Evolutionary conservation across 306 rosid species (phyloP).

Genomic region (Cucurbita ficifolia): DNA sequence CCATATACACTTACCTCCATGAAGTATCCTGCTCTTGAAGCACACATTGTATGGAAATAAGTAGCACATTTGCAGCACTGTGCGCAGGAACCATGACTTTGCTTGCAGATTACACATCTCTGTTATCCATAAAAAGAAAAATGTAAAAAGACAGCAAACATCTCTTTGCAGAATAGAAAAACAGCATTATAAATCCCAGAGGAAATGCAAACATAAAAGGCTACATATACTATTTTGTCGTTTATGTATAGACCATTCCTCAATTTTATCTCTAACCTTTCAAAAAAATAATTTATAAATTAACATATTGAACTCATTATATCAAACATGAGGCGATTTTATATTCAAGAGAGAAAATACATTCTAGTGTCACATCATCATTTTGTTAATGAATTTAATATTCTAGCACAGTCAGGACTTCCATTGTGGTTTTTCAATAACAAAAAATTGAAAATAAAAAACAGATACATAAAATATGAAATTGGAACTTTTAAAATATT

Average conservation of each 20-base stretch:
- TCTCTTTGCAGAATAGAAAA: not conserved
- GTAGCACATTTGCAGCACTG: conserved; percentile 87
- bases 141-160: conserved; percentile 3
- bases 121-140: conserved; percentile 32
- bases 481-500: not conserved
- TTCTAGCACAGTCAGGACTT: not conserved
- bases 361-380: not conserved
- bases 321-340: not conserved
- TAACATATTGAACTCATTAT: not conserved
- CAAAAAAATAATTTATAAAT: not conserved
- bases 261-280: not conserved
- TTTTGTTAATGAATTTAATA: not conserved
- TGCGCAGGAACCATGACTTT: conserved; percentile 85
- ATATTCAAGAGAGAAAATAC: not conserved
- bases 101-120: conserved; percentile 79
- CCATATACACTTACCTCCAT: conserved; percentile 62
- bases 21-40: conserved; percentile 82
- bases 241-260: not conserved
- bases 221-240: not conserved
- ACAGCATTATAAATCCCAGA: not conserved
- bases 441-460: not conserved
- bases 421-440: not conserved
- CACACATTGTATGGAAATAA: conserved; percentile 73
- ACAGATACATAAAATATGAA: not conserved
- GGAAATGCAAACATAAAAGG: not conserved